These are phyloP conservation scores for Wickerhamiella domercqiae DNA, from an alignment of 805 yeast genomes.

Conservation along the genomic window DNA sequence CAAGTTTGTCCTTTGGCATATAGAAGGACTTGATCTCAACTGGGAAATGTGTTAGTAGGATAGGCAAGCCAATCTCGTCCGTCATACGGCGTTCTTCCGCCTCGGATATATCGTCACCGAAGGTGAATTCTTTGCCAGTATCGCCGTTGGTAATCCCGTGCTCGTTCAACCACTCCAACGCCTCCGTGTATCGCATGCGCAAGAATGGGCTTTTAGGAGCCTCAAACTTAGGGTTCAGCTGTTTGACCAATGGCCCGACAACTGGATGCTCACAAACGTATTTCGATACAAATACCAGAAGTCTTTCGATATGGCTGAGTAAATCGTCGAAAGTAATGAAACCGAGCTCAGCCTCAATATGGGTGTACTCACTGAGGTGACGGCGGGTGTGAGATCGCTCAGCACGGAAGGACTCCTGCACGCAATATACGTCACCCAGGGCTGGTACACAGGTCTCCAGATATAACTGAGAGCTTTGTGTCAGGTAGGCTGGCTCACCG, in stretches of 20 bases:
- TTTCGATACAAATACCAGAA: conserved; percentile 53
- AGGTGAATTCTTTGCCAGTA: conserved; percentile 81
- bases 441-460: conserved; percentile 94
- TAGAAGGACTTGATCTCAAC: conserved; percentile 94
- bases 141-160: conserved; percentile 77
- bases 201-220: conserved; percentile 76
- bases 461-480: conserved; percentile 94
- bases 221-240: conserved; percentile 81
- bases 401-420: conserved; percentile 98
- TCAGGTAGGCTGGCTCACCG: conserved; percentile 90
- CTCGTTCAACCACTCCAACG: conserved; percentile 92
- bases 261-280: conserved; percentile 78
- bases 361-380: conserved; percentile 93
- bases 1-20: conserved; percentile 87
- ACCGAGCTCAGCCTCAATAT: conserved; percentile 86
- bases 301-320: conserved; percentile 67
- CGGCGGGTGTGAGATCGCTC: conserved; percentile 98
- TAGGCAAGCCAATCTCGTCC: conserved; percentile 84
- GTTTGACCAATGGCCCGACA: conserved; percentile 78
- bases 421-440: conserved; percentile 91
- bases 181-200: conserved; percentile 83
- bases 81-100: conserved; percentile 99
- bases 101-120: conserved; percentile 98
- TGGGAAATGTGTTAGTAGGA: conserved; percentile 86
- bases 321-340: conserved; percentile 79